Evolutionary conservation across 1,284 basidiomycete species (phyloP).

Genomic region (Singerocomus inundabilis): DNA sequence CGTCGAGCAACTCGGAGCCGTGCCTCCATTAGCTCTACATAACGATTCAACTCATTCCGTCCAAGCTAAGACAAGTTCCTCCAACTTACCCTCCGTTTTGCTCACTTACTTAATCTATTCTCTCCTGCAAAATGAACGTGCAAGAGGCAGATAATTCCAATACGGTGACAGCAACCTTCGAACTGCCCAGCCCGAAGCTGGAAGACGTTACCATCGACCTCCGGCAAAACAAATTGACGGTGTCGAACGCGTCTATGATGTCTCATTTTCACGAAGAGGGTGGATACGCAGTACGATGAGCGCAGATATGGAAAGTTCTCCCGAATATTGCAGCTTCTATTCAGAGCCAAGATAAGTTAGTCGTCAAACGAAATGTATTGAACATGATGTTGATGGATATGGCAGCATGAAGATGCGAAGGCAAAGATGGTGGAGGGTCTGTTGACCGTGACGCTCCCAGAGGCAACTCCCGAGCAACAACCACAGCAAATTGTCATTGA

Average conservation of each 20-base stretch:
- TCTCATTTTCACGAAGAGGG: not conserved
- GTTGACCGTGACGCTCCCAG: not conserved
- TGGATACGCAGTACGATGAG: not conserved
- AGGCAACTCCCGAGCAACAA: not conserved
- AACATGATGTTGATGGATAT: not conserved
- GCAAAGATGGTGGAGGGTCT: slow-evolving; percentile 13
- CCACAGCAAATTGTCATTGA: slow-evolving; percentile 6
- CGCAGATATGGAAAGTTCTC: not conserved
- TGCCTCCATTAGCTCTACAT: no score
- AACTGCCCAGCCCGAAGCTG: slow-evolving; percentile 40
- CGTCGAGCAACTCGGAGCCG: not conserved
- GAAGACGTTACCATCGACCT: slow-evolving; percentile 42
- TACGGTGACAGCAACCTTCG: slow-evolving; percentile 40
- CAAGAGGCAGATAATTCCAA: slow-evolving; percentile 40
- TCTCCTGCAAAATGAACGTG: slow-evolving; percentile 39
- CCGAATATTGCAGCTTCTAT: not conserved
- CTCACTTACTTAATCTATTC: not conserved
- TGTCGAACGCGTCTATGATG: slow-evolving; percentile 38
- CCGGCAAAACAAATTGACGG: slow-evolving; percentile 29
- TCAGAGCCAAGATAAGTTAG: not conserved
- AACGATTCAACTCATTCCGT: not conserved
- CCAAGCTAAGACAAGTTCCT: not conserved
- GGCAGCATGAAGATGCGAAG: slow-evolving; percentile 3
- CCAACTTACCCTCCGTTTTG: fast-evolving
- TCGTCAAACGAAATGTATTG: not conserved